phyloP scores from a whole-genome alignment of 106 monocot species.

The Phalaenopsis equestris region DNA sequence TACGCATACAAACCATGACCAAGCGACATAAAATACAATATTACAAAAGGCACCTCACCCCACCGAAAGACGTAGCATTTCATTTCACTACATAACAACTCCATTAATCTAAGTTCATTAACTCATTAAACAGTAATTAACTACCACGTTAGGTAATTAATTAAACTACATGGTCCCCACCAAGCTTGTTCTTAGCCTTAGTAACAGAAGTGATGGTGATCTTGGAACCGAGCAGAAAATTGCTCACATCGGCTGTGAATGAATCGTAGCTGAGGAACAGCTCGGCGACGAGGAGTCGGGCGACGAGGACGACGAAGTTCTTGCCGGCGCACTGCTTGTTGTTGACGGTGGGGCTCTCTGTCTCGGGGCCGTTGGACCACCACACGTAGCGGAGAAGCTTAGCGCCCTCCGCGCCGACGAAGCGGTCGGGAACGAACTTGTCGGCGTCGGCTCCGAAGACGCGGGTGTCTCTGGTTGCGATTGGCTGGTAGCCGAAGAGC shows the following conservation, averaged over 20 bases:
- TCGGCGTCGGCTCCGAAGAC: slow-evolving; percentile 23
- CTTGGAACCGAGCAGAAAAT: slow-evolving; percentile 7
- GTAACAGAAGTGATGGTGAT: slow-evolving; percentile 30
- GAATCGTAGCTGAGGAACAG: slow-evolving; percentile 40
- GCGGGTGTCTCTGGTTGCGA: slow-evolving; percentile 33
- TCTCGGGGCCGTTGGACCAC: slow-evolving; percentile 24
- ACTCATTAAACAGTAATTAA: no score
- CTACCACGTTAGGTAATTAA: no score
- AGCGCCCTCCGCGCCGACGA: slow-evolving; percentile 18
- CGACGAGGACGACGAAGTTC: slow-evolving; percentile 28
- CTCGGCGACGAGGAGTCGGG: slow-evolving; percentile 33
- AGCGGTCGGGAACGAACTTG: slow-evolving; percentile 35
- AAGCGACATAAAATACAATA: no score
- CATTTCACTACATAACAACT: no score
- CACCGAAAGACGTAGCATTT: no score
- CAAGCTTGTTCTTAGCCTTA: slow-evolving; percentile 2
- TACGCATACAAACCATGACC: no score
- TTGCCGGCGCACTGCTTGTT: slow-evolving; percentile 52
- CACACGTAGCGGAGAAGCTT: slow-evolving; percentile 27
- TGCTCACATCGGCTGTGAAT: slow-evolving; percentile 26
- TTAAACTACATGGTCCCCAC: no score
- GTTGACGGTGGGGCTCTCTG: slow-evolving; percentile 20
- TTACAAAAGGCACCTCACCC: no score
- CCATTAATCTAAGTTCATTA: no score
- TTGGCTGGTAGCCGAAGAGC: slow-evolving; percentile 46